Conservation (phyloP, 495 filamentous ascomycete species). For the Aspergillus avenaceus region DNA sequence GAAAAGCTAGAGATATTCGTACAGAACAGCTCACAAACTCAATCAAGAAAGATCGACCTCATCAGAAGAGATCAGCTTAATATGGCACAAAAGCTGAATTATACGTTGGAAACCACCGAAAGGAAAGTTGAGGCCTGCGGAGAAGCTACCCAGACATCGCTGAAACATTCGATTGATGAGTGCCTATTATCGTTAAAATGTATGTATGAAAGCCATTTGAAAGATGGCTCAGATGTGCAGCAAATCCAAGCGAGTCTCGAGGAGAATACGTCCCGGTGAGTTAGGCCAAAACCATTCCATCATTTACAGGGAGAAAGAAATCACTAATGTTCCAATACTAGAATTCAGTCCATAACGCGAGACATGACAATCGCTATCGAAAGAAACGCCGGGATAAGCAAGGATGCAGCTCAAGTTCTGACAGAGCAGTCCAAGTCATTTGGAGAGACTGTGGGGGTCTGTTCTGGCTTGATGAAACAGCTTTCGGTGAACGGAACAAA, state of each 20-base stretch:
- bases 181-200: constrained; percentile 14
- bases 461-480: constrained; percentile 21
- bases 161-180: constrained; percentile 12
- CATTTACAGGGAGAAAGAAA: background rate
- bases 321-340: constrained; percentile 1
- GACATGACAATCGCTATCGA: constrained; percentile 15
- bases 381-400: constrained; percentile 13
- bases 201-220: constrained; percentile 15
- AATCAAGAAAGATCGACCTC: constrained; percentile 19
- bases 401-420: constrained; percentile 7
- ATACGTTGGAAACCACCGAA: constrained; percentile 10
- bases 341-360: constrained; percentile 16
- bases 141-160: constrained; percentile 7
- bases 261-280: constrained; percentile 22
- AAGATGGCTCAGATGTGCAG: constrained; percentile 17
- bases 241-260: constrained; percentile 14
- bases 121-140: constrained; percentile 10
- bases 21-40: constrained; percentile 22
- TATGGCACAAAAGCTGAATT: constrained; percentile 17
- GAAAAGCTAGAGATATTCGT: constrained; percentile 30
- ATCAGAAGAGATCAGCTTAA: constrained; percentile 26
- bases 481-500: constrained; percentile 15
- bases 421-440: constrained; percentile 20
- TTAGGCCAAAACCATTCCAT: background rate
- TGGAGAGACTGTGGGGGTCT: constrained; percentile 13